Conservation (phyloP, 371 early-diverging fungal species). For the Rhizopus delemar region DNA sequence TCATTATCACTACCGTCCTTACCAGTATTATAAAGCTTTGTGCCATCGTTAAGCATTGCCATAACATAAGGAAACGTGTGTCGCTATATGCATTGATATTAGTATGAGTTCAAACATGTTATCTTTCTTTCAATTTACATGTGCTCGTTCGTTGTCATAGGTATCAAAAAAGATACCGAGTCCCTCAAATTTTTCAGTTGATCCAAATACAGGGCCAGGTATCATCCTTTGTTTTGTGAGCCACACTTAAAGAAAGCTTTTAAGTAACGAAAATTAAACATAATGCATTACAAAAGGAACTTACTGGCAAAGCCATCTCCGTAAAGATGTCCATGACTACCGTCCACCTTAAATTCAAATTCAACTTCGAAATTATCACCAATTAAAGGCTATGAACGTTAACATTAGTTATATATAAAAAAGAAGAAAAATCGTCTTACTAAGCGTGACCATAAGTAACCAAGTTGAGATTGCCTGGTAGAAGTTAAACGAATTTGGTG, state of each 20-base stretch:
- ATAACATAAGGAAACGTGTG: conserved; percentile 76
- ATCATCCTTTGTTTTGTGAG: conserved; percentile 48
- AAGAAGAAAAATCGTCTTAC: conserved; percentile 31
- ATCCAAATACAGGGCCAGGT: conserved; percentile 89
- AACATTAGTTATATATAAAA: background rate
- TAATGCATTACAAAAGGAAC: conserved; percentile 31
- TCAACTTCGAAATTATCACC: conserved; percentile 83
- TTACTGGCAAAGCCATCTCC: conserved; percentile 98
- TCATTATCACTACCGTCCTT: conserved; percentile 78
- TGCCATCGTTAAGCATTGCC: conserved; percentile 95
- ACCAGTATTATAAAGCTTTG: conserved; percentile 74
- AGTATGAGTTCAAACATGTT: background rate
- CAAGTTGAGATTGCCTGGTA: conserved; percentile 77
- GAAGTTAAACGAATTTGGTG: conserved; percentile 84
- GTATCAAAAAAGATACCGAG: conserved; percentile 96
- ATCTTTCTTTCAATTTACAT: conserved; percentile 48
- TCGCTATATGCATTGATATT: conserved; percentile 8
- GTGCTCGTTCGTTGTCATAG: conserved; percentile 84
- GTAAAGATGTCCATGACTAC: conserved; percentile 63
- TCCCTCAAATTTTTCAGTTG: conserved; percentile 84
- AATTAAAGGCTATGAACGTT: conserved; percentile 58
- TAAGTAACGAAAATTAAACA: background rate
- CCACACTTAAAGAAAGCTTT: conserved; percentile 36
- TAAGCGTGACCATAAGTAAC: conserved; percentile 84
- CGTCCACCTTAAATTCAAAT: conserved; percentile 88